Conservation (phyloP, 768 basidiomycete species). For the Leccinum subtestaceum region DNA sequence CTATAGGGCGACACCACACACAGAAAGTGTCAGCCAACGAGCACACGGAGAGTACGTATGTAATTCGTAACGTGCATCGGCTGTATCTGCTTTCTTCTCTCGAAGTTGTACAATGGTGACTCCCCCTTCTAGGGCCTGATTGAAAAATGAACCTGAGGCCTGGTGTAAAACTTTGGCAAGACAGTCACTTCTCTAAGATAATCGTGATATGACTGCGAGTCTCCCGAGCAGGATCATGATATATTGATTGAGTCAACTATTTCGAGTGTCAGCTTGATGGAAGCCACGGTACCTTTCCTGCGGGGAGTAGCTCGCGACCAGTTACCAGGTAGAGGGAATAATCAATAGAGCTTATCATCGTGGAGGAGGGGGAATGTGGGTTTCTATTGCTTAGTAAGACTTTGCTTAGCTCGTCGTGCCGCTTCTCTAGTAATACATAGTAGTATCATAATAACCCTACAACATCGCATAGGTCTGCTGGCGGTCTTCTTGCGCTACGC, state of each 20-base stretch:
- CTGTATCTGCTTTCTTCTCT: slow-evolving; percentile 81
- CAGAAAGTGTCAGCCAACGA: neutral
- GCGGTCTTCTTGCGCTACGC: neutral
- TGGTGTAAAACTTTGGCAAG: slow-evolving; percentile 32
- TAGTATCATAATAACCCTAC: neutral
- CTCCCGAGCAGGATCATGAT: slow-evolving; percentile 1
- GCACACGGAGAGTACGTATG: neutral
- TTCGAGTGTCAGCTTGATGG: neutral
- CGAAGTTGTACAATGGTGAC: slow-evolving; percentile 89
- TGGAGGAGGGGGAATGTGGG: neutral
- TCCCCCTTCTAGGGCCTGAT: slow-evolving; percentile 76
- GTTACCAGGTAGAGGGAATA: slow-evolving; percentile 88
- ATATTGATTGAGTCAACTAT: neutral
- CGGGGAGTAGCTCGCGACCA: slow-evolving; percentile 71
- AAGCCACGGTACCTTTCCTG: slow-evolving; percentile 57
- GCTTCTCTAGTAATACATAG: neutral
- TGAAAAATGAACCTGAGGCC: slow-evolving; percentile 23
- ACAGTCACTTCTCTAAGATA: slow-evolving; percentile 38
- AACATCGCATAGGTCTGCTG: neutral
- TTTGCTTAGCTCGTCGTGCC: no score
- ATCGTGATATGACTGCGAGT: slow-evolving; percentile 58
- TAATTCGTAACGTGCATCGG: slow-evolving; percentile 52
- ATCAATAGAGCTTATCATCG: slow-evolving; percentile 37
- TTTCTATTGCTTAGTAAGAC: no score
- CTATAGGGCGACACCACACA: slow-evolving; percentile 34